Evolutionary conservation across 2,329 filamentous ascomycete genomes (phyloP).

Genomic region (Aspergillus sp.): DNA sequence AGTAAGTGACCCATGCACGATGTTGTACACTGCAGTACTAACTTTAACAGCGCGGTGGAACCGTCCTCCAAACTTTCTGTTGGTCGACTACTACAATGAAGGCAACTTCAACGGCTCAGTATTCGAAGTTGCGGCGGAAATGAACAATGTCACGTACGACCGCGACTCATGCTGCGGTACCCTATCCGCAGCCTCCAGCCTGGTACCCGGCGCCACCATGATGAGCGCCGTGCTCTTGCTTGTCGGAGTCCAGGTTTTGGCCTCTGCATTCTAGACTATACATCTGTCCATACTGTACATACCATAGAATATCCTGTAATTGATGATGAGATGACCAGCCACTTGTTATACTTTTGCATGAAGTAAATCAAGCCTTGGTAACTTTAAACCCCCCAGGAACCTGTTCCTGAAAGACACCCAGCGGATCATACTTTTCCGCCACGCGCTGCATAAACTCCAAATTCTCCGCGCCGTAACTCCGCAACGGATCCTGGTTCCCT

Average conservation of each 20-base stretch:
- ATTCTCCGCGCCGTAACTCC: background rate
- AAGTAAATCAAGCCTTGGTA: background rate
- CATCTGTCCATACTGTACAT: conserved; percentile 18
- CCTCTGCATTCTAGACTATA: conserved; percentile 29
- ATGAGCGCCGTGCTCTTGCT: conserved; percentile 29
- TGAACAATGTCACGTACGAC: conserved; percentile 74
- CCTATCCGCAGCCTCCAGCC: conserved; percentile 31
- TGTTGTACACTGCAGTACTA: conserved; percentile 16
- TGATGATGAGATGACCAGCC: conserved; percentile 15
- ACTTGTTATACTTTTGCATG: background rate
- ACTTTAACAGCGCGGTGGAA: conserved; percentile 58
- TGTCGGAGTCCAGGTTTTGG: conserved; percentile 30
- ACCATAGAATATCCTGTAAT: conserved; percentile 16
- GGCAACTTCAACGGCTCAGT: conserved; percentile 72
- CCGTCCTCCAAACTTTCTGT: conserved; percentile 74
- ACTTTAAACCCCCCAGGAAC: background rate
- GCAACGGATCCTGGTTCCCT: background rate
- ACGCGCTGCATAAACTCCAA: background rate
- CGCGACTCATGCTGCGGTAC: conserved; percentile 45
- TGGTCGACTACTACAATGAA: conserved; percentile 84
- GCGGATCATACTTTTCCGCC: background rate
- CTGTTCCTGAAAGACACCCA: background rate
- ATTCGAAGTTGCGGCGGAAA: conserved; percentile 71
- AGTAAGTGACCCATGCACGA: conserved; percentile 35
- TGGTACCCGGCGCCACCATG: conserved; percentile 25